Evolutionary conservation across 163 green algal genomes (phyloP).

Genomic region (Coccomyxa subellipsoidea): DNA sequence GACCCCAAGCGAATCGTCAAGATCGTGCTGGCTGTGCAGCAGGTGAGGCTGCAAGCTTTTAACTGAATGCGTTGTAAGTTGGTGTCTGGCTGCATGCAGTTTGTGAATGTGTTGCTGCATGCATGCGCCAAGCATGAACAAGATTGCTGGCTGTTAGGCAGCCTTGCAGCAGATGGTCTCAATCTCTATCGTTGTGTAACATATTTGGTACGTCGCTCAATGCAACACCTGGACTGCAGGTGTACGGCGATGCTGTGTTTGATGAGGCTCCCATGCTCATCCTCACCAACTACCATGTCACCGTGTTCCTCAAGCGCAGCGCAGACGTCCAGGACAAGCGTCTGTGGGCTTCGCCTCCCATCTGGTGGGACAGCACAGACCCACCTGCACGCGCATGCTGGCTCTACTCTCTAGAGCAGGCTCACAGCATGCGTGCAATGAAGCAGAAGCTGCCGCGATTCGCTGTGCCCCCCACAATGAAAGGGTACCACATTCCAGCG

Average conservation of each 20-base stretch:
- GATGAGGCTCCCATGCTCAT: slow-evolving; percentile 33
- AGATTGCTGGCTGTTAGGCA: neutral
- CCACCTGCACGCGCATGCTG: slow-evolving; percentile 23
- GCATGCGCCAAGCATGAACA: neutral
- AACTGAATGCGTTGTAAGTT: neutral
- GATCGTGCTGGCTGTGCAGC: neutral
- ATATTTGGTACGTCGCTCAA: too few relatives aligned
- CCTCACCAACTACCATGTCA: slow-evolving; percentile 29
- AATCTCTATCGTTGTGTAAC: neutral
- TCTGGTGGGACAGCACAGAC: slow-evolving; percentile 22
- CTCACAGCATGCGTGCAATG: slow-evolving; percentile 11
- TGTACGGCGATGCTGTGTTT: slow-evolving; percentile 29
- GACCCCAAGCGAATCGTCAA: slow-evolving; percentile 8
- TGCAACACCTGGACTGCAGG: too few relatives aligned
- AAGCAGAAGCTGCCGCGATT: slow-evolving; percentile 10
- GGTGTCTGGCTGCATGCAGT: neutral
- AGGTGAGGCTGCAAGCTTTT: neutral
- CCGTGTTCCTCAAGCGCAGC: slow-evolving; percentile 24
- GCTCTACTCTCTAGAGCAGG: slow-evolving; percentile 18
- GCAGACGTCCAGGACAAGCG: slow-evolving; percentile 22
- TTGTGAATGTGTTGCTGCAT: neutral
- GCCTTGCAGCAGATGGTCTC: neutral
- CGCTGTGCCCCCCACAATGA: slow-evolving; percentile 14
- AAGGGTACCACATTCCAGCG: neutral
- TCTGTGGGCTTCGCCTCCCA: slow-evolving; percentile 19